Percentiles rank a stretch among this genome's conserved stretches.
Conservation (phyloP, 192 early-diverging fungal species). For the Coemansia umbellata region DNA sequence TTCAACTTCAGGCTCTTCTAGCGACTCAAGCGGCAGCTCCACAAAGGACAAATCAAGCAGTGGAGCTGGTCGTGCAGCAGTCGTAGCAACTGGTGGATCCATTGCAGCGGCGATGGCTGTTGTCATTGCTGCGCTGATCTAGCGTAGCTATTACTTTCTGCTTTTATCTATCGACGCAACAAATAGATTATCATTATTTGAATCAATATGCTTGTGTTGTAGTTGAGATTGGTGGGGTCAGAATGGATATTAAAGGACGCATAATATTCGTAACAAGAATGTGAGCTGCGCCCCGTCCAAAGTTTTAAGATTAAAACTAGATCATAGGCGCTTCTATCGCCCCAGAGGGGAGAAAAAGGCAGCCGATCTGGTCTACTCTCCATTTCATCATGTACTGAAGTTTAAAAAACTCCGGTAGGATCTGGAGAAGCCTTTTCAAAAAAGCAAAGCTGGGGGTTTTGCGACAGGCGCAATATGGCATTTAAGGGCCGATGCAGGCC, state of each 20-base stretch:
- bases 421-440: conserved; percentile 4
- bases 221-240: conserved; percentile 37
- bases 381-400: conserved; percentile 33
- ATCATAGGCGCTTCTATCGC: conserved; percentile 2
- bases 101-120: conserved; percentile 8
- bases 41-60: not conserved
- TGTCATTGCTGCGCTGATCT: conserved; percentile 15
- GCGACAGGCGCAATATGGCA: not conserved
- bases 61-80: not conserved
- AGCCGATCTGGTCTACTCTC: conserved; percentile 24
- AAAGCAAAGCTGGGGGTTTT: not conserved
- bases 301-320: not conserved
- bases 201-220: not conserved
- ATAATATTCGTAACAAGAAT: conserved; percentile 27
- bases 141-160: not conserved
- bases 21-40: not conserved
- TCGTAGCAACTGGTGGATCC: not conserved
- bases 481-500: no score
- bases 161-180: not conserved
- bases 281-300: conserved; percentile 34
- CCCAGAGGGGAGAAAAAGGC: not conserved
- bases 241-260: conserved; percentile 27
- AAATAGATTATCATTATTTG: not conserved
- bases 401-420: conserved; percentile 42
- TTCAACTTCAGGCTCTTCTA: not conserved